Conservation (phyloP, 352 stramenopile species). For the Pythium inflatum region DNA sequence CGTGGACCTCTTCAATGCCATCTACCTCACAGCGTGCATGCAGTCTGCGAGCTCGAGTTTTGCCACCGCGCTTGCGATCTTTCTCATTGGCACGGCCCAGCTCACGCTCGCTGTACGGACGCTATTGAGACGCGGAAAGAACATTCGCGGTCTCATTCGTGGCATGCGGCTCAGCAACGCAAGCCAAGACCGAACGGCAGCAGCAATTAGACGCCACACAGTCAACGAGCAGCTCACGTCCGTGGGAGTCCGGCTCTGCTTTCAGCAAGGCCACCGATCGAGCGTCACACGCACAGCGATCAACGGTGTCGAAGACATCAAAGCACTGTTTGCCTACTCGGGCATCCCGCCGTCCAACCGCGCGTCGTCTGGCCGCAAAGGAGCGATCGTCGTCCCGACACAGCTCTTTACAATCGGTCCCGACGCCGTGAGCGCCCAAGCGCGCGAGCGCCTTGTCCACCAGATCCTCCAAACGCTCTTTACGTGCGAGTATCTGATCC, state of each 20-base stretch:
- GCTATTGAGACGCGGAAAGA: conserved; percentile 12
- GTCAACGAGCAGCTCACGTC: conserved; percentile 14
- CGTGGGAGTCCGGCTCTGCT: conserved; percentile 19
- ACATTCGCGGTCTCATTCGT: neutral
- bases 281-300: conserved; percentile 21
- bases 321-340: conserved; percentile 9
- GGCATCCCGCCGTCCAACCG: neutral
- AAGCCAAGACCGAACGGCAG: neutral
- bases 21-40: conserved; percentile 48
- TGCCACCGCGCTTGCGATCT: conserved; percentile 23
- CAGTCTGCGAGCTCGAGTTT: conserved; percentile 30
- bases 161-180: conserved; percentile 1
- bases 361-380: neutral
- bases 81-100: conserved; percentile 13
- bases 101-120: conserved; percentile 17
- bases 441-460: conserved; percentile 28
- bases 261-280: conserved; percentile 20
- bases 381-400: conserved; percentile 7
- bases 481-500: conserved; percentile 39
- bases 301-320: conserved; percentile 19
- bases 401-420: conserved; percentile 1
- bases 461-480: conserved; percentile 34
- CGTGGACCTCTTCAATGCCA: conserved; percentile 44
- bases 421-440: conserved; percentile 20
- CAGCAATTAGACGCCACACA: neutral